A percentile compares a stretch with the other conserved stretches of the same genome.
Evolutionary conservation across 2,329 filamentous ascomycete species (phyloP).

Genomic region (Thermoascus crustaceus): DNA sequence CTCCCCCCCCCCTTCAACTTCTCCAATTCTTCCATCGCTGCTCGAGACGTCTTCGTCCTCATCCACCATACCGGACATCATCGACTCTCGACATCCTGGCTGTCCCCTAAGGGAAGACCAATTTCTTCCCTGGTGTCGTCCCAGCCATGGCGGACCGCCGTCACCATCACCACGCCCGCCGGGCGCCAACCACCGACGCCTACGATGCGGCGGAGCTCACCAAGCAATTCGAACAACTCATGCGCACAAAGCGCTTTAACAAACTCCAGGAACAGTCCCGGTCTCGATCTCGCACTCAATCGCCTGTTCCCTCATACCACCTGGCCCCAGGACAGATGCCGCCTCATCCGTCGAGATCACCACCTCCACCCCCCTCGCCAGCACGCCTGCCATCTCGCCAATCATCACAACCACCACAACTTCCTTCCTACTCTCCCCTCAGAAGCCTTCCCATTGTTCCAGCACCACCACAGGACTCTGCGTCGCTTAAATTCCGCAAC

Average conservation of each 20-base stretch:
- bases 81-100: constrained; percentile 16
- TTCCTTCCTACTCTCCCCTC: constrained; percentile 53
- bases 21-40: neutral
- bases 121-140: constrained; percentile 13
- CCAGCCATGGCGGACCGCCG: constrained; percentile 31
- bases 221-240: constrained; percentile 74
- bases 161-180: constrained; percentile 20
- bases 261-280: constrained; percentile 60
- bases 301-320: constrained; percentile 39
- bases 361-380: constrained; percentile 27
- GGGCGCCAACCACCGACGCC: constrained; percentile 26
- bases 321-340: constrained; percentile 18
- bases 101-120: constrained; percentile 2
- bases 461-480: constrained; percentile 63
- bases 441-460: constrained; percentile 63
- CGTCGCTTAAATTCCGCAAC: constrained; percentile 69
- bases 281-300: constrained; percentile 51
- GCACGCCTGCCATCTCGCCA: constrained; percentile 24
- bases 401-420: constrained; percentile 18
- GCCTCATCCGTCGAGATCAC: constrained; percentile 28
- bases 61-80: constrained; percentile 1
- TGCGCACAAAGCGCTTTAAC: constrained; percentile 80
- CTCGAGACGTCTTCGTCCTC: neutral
- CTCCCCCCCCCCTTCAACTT: constrained; percentile 7
- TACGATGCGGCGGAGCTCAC: constrained; percentile 75